Conservation (phyloP, 2,329 filamentous ascomycete genomes). For the Penicillium griseofulvum region DNA sequence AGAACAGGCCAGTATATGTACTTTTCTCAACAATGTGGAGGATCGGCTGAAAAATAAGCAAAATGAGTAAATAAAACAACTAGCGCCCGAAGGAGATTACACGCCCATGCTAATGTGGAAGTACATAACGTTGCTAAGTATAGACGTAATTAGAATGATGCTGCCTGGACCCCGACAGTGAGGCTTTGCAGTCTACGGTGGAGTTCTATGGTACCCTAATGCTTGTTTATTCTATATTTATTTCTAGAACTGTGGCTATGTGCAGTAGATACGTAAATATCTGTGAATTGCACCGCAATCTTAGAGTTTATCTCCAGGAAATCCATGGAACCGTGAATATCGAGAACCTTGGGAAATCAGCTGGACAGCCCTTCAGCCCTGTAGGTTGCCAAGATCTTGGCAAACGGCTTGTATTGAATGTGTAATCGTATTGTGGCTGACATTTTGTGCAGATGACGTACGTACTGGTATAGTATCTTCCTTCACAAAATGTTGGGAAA, state of each 20-base stretch:
- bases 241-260: neutral
- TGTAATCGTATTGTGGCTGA: constrained; percentile 6
- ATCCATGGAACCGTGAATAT: neutral
- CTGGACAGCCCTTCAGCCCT: constrained; percentile 16
- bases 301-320: neutral
- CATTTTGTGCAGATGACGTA: neutral
- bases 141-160: constrained; percentile 20
- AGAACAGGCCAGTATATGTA: constrained; percentile 5
- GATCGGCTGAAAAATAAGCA: constrained; percentile 14
- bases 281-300: neutral
- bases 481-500: no score
- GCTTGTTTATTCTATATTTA: neutral
- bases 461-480: no score
- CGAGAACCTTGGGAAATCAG: neutral
- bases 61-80: neutral
- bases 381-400: constrained; percentile 21
- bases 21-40: constrained; percentile 12
- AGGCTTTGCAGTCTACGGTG: constrained; percentile 3
- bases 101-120: neutral
- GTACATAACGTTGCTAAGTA: constrained; percentile 14
- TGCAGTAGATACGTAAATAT: neutral
- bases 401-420: constrained; percentile 9
- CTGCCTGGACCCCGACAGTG: constrained; percentile 12
- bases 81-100: constrained; percentile 7
- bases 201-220: neutral